Base-by-base conservation (phyloP, 305 asterid species). In the Ilex paraguariensis region DNA sequence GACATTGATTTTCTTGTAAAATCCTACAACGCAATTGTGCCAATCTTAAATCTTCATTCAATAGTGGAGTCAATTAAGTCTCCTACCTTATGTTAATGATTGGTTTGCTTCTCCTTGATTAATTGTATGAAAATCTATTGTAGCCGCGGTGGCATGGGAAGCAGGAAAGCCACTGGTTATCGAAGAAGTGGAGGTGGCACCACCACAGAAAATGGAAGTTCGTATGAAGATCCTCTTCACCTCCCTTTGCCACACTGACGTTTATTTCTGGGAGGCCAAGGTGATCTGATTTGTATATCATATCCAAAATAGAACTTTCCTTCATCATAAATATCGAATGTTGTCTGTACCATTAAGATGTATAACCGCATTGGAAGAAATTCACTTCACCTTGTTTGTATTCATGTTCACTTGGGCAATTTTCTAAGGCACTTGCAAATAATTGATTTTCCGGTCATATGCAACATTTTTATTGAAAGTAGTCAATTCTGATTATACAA, bases 101-200 rank as follows among this genome's bases (percentile, higher is more conserved):
- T 0, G 31, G 7, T 8, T 11, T 12, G 36, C 12, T 16, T 14
- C 58, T 31, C 15, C 12, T 44, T 11, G 44, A 5, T 17, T 3
- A 7, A 54, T 49, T 64, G 62, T 65, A 21, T 0, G 42, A 36
- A 36, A 46, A 46, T 46, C n/a, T 46, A 9, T 59, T 61, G 79
- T 56, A 75, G 76, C 76, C 36, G 79, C 79, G 33, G 70, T 75
- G 30, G 79, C 79, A 58, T 75, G 79, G 76, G 79, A 75, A 75
- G 54, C 79, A 0, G 79, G 75, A 52, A 75, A 70, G 42, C 73
- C 76, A 3, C 16, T 75, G 59, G 76, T 66, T 49, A 66, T 70
- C 5, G 73, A 75, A 44, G 76, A 75, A 60, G 73, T 75, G 31
- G 79, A 75, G 45, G 79, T 70, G 55, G 79, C 79, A 46, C 75